Evolutionary conservation across 306 rosid species (phyloP), one percentile per base, ranked within the genome.

Genomic region (Castanea mollissima): DNA sequence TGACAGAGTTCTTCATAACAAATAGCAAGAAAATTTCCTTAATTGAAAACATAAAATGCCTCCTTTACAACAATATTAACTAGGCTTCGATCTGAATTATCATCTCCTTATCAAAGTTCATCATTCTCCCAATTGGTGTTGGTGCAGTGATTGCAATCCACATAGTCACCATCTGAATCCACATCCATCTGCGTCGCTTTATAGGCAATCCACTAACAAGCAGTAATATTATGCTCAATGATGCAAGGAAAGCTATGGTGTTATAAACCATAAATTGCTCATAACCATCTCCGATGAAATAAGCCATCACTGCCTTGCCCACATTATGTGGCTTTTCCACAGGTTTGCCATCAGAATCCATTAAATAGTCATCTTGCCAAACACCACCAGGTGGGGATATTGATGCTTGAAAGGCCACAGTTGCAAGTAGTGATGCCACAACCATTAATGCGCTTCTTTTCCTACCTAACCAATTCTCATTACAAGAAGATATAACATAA

Each of bases 121-220:
- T n/a, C n/a, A 6, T 71, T 65, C 54, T 73, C 83, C 25, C 85
- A 58, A 14, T 54, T 2, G 23, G 41, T 16, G 70, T 52, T 57
- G 79, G 69, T 2, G 80, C 69, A 6, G 76, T n/a, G 56, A 83
- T 83, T 34, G 86, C 86, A 21, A 83, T 23, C 86, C 86, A 83
- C 86, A 83, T 79, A 44, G 46, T 83, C 74, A 79, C 77, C 82
- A 74, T 83, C 83, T 74, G 79, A 54, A 83, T 8, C 86, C 86
- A 83, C 86, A 83, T 74, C 79, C 75, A 78, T 21, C 76, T 6
- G 7, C 72, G 51, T 32, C 65, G 73, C 73, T 35, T 78, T 49
- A 83, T 4, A 2, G 86, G 86, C 73, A 83, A 38, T n/a, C 86
- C 83, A 41, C 77, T 79, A 10, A 83, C 75, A 6, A 75, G 80